A percentile compares a stretch with the other conserved stretches of the same genome.
Evolutionary conservation across 2,329 filamentous ascomycete genomes (phyloP).

Genomic region (Colletotrichum chrysophilum): DNA sequence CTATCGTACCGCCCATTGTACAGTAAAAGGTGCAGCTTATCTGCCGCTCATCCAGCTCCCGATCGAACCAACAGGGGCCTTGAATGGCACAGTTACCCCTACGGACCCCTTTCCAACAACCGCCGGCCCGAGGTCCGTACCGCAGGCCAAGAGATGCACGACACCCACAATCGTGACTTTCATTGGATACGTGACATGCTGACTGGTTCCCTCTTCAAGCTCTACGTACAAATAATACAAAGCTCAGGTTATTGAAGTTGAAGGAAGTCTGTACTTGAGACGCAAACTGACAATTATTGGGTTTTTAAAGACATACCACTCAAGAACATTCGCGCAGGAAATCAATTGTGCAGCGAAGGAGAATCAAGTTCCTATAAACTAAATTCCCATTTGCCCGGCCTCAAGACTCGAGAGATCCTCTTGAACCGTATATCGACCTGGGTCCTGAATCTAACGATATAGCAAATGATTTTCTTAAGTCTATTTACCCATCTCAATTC

Average conservation of each 20-base stretch:
- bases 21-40: neutral
- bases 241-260: neutral
- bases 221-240: neutral
- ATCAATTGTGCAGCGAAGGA: too few relatives aligned
- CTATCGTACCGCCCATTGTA: neutral
- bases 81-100: neutral
- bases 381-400: too few relatives aligned
- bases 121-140: neutral
- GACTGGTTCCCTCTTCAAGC: neutral
- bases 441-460: rapidly evolving
- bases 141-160: neutral
- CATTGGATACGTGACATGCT: too few relatives aligned
- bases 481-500: rapidly evolving
- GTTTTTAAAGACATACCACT: too few relatives aligned
- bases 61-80: neutral
- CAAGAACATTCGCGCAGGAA: too few relatives aligned
- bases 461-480: neutral
- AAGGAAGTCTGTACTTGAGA: neutral
- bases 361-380: rapidly evolving
- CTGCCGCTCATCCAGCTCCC: neutral
- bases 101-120: neutral
- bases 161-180: neutral
- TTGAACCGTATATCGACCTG: too few relatives aligned
- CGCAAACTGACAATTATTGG: too few relatives aligned
- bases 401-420: too few relatives aligned